Percentiles rank a stretch among this genome's conserved stretches.
phyloP scores from a whole-genome alignment of 2,329 filamentous ascomycete species.

The Fonsecaea nubica region DNA sequence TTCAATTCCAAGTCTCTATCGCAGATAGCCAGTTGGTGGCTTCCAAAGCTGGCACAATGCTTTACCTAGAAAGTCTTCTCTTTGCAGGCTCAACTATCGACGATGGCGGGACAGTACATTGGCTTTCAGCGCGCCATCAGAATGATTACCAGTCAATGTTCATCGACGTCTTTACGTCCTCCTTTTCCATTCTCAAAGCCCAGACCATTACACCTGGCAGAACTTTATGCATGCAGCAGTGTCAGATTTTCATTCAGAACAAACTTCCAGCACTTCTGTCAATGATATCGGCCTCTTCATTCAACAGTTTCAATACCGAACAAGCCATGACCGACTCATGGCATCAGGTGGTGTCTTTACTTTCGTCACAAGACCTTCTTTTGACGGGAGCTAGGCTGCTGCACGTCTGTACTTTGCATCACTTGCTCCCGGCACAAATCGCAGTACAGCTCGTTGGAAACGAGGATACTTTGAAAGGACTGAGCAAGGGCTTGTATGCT shows the following conservation, averaged over 20 bases:
- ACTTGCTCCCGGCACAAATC: conserved; percentile 77
- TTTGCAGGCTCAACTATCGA: conserved; percentile 83
- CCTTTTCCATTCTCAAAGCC: conserved; percentile 83
- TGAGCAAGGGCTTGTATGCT: conserved; percentile 71
- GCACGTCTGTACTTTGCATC: conserved; percentile 87
- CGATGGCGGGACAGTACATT: conserved; percentile 77
- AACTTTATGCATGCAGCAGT: conserved; percentile 60
- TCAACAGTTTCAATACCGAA: conserved; percentile 66
- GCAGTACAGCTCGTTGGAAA: conserved; percentile 84
- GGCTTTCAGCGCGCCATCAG: conserved; percentile 84
- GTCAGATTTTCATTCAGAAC: conserved; percentile 87
- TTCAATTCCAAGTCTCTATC: conserved; percentile 62
- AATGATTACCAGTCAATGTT: conserved; percentile 78
- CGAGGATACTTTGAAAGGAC: conserved; percentile 79
- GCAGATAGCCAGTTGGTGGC: conserved; percentile 74
- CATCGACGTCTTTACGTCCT: conserved; percentile 82
- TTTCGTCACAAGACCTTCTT: conserved; percentile 67
- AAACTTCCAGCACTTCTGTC: conserved; percentile 68
- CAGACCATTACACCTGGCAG: conserved; percentile 61
- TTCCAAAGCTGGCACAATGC: conserved; percentile 80
- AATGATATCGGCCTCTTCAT: conserved; percentile 63
- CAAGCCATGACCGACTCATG: conserved; percentile 71
- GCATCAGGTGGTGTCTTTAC: conserved; percentile 68
- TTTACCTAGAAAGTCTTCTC: conserved; percentile 83
- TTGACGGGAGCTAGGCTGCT: conserved; percentile 82